These are phyloP conservation scores for Yamadazyma jaroonii DNA, from an alignment of 1,139 yeast species.

Conservation along the genomic window DNA sequence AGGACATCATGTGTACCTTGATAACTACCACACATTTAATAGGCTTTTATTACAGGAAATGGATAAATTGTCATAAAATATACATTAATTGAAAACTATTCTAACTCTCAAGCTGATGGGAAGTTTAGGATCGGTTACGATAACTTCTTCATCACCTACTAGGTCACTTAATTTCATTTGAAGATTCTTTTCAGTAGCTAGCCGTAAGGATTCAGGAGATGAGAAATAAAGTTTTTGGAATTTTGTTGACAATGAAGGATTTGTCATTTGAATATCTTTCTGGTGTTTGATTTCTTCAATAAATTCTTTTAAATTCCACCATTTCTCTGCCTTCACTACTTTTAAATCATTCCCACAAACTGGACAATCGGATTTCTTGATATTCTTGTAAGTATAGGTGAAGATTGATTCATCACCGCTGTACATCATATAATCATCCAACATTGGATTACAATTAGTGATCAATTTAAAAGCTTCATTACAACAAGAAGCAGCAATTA, in stretches of 20 bases:
- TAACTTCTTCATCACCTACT: conserved; percentile 43
- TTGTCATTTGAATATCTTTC: conserved; percentile 40
- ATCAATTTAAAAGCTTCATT: conserved; percentile 81
- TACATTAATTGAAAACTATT: conserved; percentile 17
- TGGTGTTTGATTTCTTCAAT: conserved; percentile 35
- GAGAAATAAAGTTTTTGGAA: conserved; percentile 45
- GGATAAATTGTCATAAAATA: conserved; percentile 10
- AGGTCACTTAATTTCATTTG: conserved; percentile 32
- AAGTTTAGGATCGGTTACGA: conserved; percentile 55
- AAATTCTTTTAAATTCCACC: conserved; percentile 49
- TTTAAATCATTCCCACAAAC: conserved; percentile 63
- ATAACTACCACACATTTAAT: conserved; percentile 53
- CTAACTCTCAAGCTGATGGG: conserved; percentile 41
- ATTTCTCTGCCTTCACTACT: conserved; percentile 25
- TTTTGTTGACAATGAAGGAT: conserved; percentile 52
- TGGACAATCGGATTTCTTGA: conserved; percentile 60
- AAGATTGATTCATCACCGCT: conserved; percentile 77
- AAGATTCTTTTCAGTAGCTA: conserved; percentile 48
- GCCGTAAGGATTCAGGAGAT: conserved; percentile 50
- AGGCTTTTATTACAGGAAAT: conserved; percentile 37
- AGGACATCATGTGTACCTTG: conserved; percentile 75
- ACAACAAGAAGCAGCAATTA: conserved; percentile 88
- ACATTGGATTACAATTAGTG: conserved; percentile 63
- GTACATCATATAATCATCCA: conserved; percentile 84
- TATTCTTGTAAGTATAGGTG: conserved; percentile 67